Base-by-base conservation (phyloP, 2,329 filamentous ascomycete genomes). In the Amylocarpus encephaloides region DNA sequence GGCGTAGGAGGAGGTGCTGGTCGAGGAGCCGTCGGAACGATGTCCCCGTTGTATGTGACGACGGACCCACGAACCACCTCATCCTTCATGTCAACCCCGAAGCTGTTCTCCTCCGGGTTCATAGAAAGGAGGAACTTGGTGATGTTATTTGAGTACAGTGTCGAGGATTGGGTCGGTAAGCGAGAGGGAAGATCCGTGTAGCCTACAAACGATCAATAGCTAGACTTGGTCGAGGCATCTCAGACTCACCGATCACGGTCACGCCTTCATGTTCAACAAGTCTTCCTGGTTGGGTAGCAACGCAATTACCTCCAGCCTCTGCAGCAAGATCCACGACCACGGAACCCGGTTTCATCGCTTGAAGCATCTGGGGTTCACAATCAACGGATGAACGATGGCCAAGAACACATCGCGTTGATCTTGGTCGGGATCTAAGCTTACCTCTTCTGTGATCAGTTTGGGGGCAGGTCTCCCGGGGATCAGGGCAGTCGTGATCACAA, bases 71-170 rank as follows among this genome's bases (percentile, higher is more conserved):
- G 82, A 6, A 93, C 86, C 19, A 95, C 90, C 67, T 94, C 89
- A 59, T 95, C 90, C 0, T 79, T 77, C 3, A 94, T 73, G 59
- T 94, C 87, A 41, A 95, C 75, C 6, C 88, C 87, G 56, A 89
- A 95, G 34, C 84, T 78, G 56, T 88, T 89, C 2, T 89, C 82
- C 52, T 85, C 78, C 1, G 88, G 87, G 1, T 82, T 70, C 75
- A 95, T 88, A 0, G 89, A 93, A 9, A 95, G 75, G 26, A 95
- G 72, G 50, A 91, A 86, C 65, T 95, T 95, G 58, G 85, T 90
- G 61, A 95, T 91, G 64, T 95, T 95, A 76, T 95, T 95, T 2
- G 88, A 93, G 68, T 95, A 95, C 16, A 95, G 72, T 0, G 88
- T 94, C 0, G 89, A 94, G 0, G 89, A 88, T 67, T 95, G 90